Evolutionary conservation across 2,329 filamentous ascomycete genomes (phyloP).

Genomic region (Blastomyces parvus): DNA sequence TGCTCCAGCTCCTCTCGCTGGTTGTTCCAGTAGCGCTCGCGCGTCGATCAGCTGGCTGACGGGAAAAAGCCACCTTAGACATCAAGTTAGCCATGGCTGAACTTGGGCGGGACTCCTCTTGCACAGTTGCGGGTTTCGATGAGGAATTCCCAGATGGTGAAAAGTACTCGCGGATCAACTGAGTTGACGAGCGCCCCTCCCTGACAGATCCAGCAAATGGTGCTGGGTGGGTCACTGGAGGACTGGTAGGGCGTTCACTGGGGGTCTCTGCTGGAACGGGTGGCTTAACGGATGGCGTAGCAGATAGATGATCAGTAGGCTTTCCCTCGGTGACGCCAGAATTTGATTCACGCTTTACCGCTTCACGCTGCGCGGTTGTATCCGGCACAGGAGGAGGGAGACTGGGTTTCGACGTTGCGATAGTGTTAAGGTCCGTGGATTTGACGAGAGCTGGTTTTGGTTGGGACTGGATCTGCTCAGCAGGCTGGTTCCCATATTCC

Average conservation of each 20-base stretch:
- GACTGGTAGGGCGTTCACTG: neutral
- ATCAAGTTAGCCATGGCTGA: conserved; percentile 2
- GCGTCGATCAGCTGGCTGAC: neutral
- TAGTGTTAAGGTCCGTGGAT: neutral
- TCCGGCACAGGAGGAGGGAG: neutral
- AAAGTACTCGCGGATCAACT: conserved; percentile 3
- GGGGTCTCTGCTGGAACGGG: neutral
- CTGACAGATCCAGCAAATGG: neutral
- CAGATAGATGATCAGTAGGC: neutral
- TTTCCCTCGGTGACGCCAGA: neutral
- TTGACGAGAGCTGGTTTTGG: neutral
- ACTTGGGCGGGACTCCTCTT: neutral
- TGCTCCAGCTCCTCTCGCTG: conserved; percentile 1
- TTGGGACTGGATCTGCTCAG: neutral
- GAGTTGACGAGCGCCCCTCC: neutral
- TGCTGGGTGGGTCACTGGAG: neutral
- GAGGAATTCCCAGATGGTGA: neutral
- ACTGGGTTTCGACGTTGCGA: neutral
- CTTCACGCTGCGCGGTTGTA: neutral
- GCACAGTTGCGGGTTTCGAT: neutral
- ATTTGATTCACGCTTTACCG: neutral
- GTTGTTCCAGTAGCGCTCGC: neutral
- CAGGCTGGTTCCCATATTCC: neutral
- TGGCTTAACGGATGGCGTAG: neutral
- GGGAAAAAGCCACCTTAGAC: neutral